These are phyloP conservation scores for Pezicula neosporulosa DNA, from an alignment of 2,329 filamentous ascomycete species.

Conservation along the genomic window DNA sequence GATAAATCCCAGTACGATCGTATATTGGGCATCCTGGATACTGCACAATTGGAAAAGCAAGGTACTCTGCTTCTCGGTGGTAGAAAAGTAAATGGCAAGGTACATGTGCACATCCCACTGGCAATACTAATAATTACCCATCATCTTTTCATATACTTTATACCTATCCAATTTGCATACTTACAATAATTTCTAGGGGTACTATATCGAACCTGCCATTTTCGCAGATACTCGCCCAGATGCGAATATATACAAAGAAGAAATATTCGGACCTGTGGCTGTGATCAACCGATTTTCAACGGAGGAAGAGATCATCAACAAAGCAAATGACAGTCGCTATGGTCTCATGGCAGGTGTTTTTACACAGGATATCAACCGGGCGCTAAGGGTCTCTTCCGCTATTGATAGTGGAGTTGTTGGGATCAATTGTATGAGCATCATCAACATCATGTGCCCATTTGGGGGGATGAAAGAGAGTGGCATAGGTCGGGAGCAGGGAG, in stretches of 20 bases:
- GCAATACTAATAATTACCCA: too few relatives aligned
- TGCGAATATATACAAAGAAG: slow-evolving; percentile 56
- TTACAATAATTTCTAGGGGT: slow-evolving; percentile 38
- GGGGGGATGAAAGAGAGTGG: slow-evolving; percentile 73
- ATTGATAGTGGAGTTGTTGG: slow-evolving; percentile 70
- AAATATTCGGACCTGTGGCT: slow-evolving; percentile 62
- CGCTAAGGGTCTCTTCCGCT: slow-evolving; percentile 48
- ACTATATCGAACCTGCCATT: slow-evolving; percentile 53
- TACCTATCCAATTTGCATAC: background rate
- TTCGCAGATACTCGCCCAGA: slow-evolving; percentile 44
- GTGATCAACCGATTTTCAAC: slow-evolving; percentile 54
- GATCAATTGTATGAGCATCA: slow-evolving; percentile 49
- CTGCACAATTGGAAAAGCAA: slow-evolving; percentile 1
- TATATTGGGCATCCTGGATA: background rate
- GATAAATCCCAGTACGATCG: slow-evolving; percentile 39
- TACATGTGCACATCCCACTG: background rate
- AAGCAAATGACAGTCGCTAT: slow-evolving; percentile 56
- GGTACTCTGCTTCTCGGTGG: slow-evolving; percentile 3
- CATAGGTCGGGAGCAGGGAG: slow-evolving; percentile 59
- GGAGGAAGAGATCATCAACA: slow-evolving; percentile 53
- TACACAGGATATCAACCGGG: slow-evolving; percentile 61
- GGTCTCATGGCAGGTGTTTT: slow-evolving; percentile 55
- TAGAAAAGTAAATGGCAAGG: background rate
- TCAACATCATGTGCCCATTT: slow-evolving; percentile 44
- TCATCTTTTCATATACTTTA: background rate